These are phyloP conservation scores for Cercophora newfieldiana DNA, from an alignment of 495 filamentous ascomycete genomes.

Conservation along the genomic window DNA sequence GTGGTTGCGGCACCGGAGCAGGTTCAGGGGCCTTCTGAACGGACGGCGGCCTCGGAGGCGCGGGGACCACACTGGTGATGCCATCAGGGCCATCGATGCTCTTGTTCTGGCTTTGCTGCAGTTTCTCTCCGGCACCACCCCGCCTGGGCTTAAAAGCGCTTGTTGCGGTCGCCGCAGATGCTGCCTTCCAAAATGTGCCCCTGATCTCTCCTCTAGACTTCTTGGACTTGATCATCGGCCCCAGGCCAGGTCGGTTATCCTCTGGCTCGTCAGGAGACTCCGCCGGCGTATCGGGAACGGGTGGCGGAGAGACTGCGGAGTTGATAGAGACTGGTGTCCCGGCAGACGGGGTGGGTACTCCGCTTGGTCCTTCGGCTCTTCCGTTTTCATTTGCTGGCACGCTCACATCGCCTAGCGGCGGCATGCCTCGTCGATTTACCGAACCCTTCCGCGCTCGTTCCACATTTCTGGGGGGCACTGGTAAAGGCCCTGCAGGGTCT, in stretches of 20 bases:
- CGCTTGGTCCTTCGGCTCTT: slow-evolving; percentile 13
- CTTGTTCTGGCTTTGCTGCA: slow-evolving; percentile 55
- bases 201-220: slow-evolving; percentile 72
- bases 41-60: slow-evolving; percentile 55
- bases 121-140: slow-evolving; percentile 75
- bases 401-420: slow-evolving; percentile 19
- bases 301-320: slow-evolving; percentile 25
- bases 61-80: slow-evolving; percentile 82
- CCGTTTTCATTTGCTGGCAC: slow-evolving; percentile 25
- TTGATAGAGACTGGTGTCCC: slow-evolving; percentile 26
- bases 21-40: slow-evolving; percentile 31
- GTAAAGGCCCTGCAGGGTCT: slow-evolving; percentile 34
- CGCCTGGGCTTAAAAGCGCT: slow-evolving; percentile 78
- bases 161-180: slow-evolving; percentile 78
- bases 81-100: slow-evolving; percentile 71
- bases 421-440: slow-evolving; percentile 21
- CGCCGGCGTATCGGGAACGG: slow-evolving; percentile 24
- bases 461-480: slow-evolving; percentile 44
- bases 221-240: slow-evolving; percentile 80
- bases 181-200: slow-evolving; percentile 79
- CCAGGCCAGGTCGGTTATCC: slow-evolving; percentile 74
- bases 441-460: slow-evolving; percentile 48
- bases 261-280: slow-evolving; percentile 40
- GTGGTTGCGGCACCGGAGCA: slow-evolving; percentile 22
- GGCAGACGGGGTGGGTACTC: slow-evolving; percentile 24